Base-by-base conservation (phyloP, 306 rosid species). In the Psophocarpus tetragonolobus region DNA sequence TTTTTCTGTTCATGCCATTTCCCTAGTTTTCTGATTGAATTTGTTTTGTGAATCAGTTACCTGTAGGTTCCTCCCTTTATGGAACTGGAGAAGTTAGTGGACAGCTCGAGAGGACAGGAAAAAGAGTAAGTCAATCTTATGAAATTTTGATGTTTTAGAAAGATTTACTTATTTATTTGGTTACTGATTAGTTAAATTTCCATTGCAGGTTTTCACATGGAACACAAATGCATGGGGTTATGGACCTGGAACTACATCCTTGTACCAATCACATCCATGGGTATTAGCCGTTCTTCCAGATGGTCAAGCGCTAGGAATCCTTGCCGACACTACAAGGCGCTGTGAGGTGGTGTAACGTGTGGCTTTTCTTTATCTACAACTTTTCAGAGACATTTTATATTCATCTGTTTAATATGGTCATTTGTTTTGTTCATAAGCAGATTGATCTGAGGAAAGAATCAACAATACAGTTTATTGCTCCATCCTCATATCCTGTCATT, bases 181-280 rank as follows among this genome's bases (percentile, higher is more conserved):
- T 50, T 27, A 14, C 48, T 66, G 18, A 71, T 48, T 13, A 24
- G 30, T 68, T 78, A 26, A 67, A 64, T 79, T 71, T 64, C 78
- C 44, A 86, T 61, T 61, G 81, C 57, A 86, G 98, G 75, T 94
- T 76, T 88, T 91, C 77, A 81, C 98, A 8, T 94, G 98, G 98
- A 94, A 94, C 69, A 87, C 96, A 0, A 91, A 86, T 87, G 91
- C 98, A 45, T 91, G 84, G 85, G 98, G 97, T 13, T 94, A 81
- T 87, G 96, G 98, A 83, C 30, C 96, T 73, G 96, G 69, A 86
- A 90, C 97, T 41, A 86, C 96, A 21, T 89, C 97, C 29, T 85
- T 94, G 87, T 94, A 94, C 77, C 98, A 94, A 81, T 89, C 98
- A 35, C 98, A 94, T 85, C 98, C 98, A n/a, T 94, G 98, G 97